These are phyloP conservation scores for Cercospora sojina DNA, from an alignment of 2,329 filamentous ascomycete genomes.

Conservation along the genomic window DNA sequence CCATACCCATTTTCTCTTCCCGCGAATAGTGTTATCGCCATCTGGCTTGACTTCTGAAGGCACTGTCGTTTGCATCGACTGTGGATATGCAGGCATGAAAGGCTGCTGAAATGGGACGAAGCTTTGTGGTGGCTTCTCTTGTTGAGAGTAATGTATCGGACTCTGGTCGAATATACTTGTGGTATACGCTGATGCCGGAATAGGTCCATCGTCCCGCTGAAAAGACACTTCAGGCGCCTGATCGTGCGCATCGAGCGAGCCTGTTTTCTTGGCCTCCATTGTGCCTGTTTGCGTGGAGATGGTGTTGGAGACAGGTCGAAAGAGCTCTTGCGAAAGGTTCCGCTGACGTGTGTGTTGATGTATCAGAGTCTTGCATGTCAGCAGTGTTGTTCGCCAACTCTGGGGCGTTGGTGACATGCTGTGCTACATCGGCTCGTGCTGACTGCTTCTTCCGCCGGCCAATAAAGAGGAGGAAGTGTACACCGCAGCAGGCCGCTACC, in stretches of 20 bases:
- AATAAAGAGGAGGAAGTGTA: background rate
- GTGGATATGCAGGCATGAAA: slow-evolving; percentile 8
- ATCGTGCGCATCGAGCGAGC: background rate
- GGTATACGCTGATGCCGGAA: background rate
- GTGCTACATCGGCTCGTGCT: slow-evolving; percentile 8
- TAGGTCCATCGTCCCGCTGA: slow-evolving; percentile 13
- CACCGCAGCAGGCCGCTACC: background rate
- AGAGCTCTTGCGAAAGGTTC: background rate
- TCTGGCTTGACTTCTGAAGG: background rate
- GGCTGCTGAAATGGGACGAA: slow-evolving; percentile 2
- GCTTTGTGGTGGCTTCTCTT: background rate
- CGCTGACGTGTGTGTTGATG: background rate
- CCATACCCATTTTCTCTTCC: slow-evolving; percentile 12
- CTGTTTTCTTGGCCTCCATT: slow-evolving; percentile 6
- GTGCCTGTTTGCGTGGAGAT: background rate
- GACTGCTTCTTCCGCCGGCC: slow-evolving; percentile 1
- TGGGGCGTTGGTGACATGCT: background rate
- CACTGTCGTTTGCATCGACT: background rate
- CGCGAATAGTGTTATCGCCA: background rate
- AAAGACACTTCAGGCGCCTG: slow-evolving; percentile 13
- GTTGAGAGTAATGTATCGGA: background rate
- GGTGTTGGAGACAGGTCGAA: background rate
- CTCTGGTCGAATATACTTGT: slow-evolving; percentile 6
- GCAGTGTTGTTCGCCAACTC: background rate
- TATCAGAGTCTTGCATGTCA: background rate